Base-by-base conservation (phyloP, 257 asterid species). In the Lycium barbarum region DNA sequence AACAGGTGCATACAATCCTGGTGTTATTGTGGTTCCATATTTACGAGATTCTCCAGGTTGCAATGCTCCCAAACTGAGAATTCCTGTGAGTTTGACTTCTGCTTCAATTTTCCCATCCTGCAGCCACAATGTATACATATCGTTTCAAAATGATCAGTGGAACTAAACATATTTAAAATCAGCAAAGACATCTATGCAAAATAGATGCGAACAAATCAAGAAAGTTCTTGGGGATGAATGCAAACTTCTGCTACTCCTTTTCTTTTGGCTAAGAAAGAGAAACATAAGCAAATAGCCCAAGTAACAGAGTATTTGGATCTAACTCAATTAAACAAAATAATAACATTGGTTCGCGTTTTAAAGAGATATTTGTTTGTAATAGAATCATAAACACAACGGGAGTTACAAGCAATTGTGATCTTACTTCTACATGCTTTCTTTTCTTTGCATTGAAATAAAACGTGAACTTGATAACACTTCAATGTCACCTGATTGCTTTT, bases 41-140 rank as follows among this genome's bases (percentile, higher is more conserved):
- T 94, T 96, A 86, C 98, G 91, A 88, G 59, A 85, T 84, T 94
- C 99, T 63, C 98, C 99, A 47, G 92, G 98, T 84, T 91, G 99
- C 83, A 96, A 86, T 79, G 99, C 95, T 84, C 98, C 99, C 86
- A 94, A 88, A 88, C 99, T 96, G 82, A 96, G 98, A 86, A 96
- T 92, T 66, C 99, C 99, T 26, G 99, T 97, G 80, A 95, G 99
- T 88, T 92, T 97, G 84, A 97, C 98, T 91, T 95, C 98, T 36
- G 99, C 99, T 89, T 97, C 98, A 85, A 97, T 95, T 93, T 97
- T 97, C 35, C 99, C 99, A 91, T 97, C 99, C 99, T 96, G 92
- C 47, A 53, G 40, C 63, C 14, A 76, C 43, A 76, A 76, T 51
- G 62, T 17, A 7, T 53, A 76, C 47, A 2, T 8, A 76, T 26